Evolutionary conservation across 306 rosid species (phyloP).

Genomic region (Astragalus membranaceus): DNA sequence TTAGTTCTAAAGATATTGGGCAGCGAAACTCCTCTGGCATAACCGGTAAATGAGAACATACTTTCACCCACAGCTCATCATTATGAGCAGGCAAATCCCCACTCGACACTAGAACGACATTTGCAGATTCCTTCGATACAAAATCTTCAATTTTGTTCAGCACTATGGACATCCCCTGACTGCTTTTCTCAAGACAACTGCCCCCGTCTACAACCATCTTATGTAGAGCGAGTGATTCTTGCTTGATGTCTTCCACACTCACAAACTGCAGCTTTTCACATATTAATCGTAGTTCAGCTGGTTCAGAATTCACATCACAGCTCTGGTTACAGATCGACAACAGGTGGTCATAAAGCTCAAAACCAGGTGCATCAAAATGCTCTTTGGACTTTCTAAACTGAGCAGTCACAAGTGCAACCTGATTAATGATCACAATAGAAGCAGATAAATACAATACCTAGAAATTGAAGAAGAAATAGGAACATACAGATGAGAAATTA

Average conservation of each 20-base stretch:
- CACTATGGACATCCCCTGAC: slow-evolving; percentile 42
- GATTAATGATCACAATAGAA: slow-evolving; percentile 10
- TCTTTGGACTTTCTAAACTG: slow-evolving; percentile 79
- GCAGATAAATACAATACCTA: neutral
- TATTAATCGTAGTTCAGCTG: slow-evolving; percentile 34
- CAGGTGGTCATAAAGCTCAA: slow-evolving; percentile 53
- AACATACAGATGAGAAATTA: neutral
- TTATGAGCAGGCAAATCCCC: slow-evolving; percentile 27
- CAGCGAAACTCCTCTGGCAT: slow-evolving; percentile 88
- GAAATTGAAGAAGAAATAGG: neutral
- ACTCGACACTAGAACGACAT: slow-evolving; percentile 23
- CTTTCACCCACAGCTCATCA: slow-evolving; percentile 27
- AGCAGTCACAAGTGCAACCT: slow-evolving; percentile 73
- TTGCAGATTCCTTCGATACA: slow-evolving; percentile 44
- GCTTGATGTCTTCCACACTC: slow-evolving; percentile 49
- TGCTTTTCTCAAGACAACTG: slow-evolving; percentile 49
- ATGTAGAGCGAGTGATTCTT: slow-evolving; percentile 61
- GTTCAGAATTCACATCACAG: slow-evolving; percentile 37
- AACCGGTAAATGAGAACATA: slow-evolving; percentile 32
- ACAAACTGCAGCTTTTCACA: slow-evolving; percentile 58
- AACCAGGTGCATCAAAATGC: slow-evolving; percentile 43
- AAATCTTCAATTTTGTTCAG: slow-evolving; percentile 62
- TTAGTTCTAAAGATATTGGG: slow-evolving; percentile 85
- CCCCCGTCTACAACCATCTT: slow-evolving; percentile 40
- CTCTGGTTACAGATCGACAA: slow-evolving; percentile 34